Conservation (phyloP, 1,284 basidiomycete genomes). For the Boletellus dicymbophilus region DNA sequence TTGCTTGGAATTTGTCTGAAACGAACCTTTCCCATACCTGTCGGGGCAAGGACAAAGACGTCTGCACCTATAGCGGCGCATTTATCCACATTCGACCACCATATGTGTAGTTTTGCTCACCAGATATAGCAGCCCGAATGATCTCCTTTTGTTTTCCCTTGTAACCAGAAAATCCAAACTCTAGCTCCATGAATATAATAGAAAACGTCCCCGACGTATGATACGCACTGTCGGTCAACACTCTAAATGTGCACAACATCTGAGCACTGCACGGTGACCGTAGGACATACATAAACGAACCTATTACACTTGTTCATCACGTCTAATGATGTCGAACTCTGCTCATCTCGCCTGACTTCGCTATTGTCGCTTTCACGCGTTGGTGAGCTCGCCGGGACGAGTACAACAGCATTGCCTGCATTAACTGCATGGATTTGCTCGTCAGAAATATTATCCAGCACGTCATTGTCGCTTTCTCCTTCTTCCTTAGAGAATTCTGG, state of each 20-base stretch:
- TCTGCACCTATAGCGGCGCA: slow-evolving; percentile 52
- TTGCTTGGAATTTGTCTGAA: not conserved
- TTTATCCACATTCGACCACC: not conserved
- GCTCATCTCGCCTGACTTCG: not conserved
- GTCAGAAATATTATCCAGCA: slow-evolving; percentile 24
- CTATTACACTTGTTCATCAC: slow-evolving; percentile 19
- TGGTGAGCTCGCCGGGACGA: slow-evolving; percentile 16
- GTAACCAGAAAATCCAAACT: slow-evolving; percentile 68
- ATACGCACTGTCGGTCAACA: slow-evolving; percentile 25
- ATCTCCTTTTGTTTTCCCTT: slow-evolving; percentile 80
- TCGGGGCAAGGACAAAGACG: slow-evolving; percentile 83
- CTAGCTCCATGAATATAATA: slow-evolving; percentile 35
- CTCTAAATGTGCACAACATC: slow-evolving; percentile 13
- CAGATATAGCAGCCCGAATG: slow-evolving; percentile 65
- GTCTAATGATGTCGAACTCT: not conserved
- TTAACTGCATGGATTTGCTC: slow-evolving; percentile 5
- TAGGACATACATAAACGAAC: slow-evolving; percentile 5
- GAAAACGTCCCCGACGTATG: not conserved
- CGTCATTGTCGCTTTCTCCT: slow-evolving; percentile 21
- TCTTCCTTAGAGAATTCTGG: slow-evolving; percentile 7
- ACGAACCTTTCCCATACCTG: slow-evolving; percentile 86
- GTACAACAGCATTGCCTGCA: slow-evolving; percentile 5
- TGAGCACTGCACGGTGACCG: not conserved
- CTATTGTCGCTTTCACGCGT: not conserved
- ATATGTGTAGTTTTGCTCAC: slow-evolving; percentile 35